Conservation (phyloP, 179 eudicot species). For the Sideroxylon spinosum region DNA sequence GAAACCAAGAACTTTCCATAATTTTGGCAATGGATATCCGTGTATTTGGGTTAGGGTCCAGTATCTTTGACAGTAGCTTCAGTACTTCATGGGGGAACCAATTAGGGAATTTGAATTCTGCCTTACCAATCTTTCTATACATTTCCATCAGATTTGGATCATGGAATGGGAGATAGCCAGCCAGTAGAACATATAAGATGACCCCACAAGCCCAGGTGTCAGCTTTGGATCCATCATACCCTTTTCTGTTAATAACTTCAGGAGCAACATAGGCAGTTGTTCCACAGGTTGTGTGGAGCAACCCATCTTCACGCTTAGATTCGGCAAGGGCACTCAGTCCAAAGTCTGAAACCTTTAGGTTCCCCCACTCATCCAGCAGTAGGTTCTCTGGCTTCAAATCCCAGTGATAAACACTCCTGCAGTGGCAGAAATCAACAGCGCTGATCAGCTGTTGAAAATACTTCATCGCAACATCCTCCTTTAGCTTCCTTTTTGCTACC, state of each 20-base stretch:
- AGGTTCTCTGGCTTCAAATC: conserved; percentile 61
- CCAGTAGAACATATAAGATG: conserved; percentile 46
- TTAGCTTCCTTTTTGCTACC: conserved; percentile 48
- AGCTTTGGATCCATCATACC: conserved; percentile 60
- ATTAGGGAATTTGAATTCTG: conserved; percentile 39
- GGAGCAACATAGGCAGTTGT: conserved; percentile 66
- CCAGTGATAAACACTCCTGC: conserved; percentile 59
- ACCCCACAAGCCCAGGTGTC: conserved; percentile 72
- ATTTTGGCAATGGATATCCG: conserved; percentile 42
- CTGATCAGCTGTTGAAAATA: conserved; percentile 53
- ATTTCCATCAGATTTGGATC: conserved; percentile 54
- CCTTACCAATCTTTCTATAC: conserved; percentile 39
- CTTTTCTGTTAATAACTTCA: conserved; percentile 48
- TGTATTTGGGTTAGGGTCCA: conserved; percentile 36
- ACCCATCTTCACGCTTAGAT: conserved; percentile 48
- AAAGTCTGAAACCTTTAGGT: conserved; percentile 53
- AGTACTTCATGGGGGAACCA: conserved; percentile 35
- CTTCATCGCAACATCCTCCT: conserved; percentile 44
- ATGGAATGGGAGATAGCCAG: conserved; percentile 55
- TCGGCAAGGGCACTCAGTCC: conserved; percentile 53
- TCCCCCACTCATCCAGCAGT: conserved; percentile 43
- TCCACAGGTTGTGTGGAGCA: conserved; percentile 64
- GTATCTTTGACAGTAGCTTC: conserved; percentile 32
- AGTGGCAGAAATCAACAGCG: conserved; percentile 62
- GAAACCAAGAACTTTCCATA: conserved; percentile 42